Base-by-base conservation (phyloP, 176 grass and related monocot species). In the Leersia perrieri region DNA sequence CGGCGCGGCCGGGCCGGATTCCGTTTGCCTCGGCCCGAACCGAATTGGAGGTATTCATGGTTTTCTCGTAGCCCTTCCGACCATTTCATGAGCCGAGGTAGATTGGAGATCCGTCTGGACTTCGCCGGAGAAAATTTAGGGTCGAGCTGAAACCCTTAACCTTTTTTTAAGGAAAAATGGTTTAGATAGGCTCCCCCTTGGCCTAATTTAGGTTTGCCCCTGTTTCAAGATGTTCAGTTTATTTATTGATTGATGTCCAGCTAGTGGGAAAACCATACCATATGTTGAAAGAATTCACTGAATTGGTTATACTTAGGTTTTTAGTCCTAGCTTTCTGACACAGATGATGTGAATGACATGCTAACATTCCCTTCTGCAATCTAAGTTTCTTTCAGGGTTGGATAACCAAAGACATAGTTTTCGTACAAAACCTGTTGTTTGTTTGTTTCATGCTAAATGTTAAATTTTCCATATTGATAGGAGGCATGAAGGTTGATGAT, bases 401-500 rank as follows among this genome's bases (percentile, higher is more conserved):
- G 42, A 42, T 71, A 32, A 58, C 27, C 13, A 20, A 44, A 71
- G 32, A 14, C 23, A 25, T 22, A 38, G n/a, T 23, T 18, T 62
- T 20, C 14, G 28, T 18, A 41, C 1, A 1, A n/a, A 18, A 28
- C 13, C 13, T 42, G 22, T 3, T 83, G 1, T 65, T 35, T 45
- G 5, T 35, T 35, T 5, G 45, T 60, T 9, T 47, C n/a, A 11
- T 35, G 29, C 42, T 55, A 68, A 64, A 61, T 82, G 35, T 12
- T 60, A 65, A 66, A 66, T 5, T 66, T 2, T 60, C 28, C 18
- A 22, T 18, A 22, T 58, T 60, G 47, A 3, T n/a, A 90, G 88
- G 73, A 68, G 39, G 63, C 57, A 45, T 47, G 83, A 78, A 82
- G 35, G 22, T 1, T 74, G 72, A 9, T 65, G 83, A 89, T 58